phyloP scores from a whole-genome alignment of 1,284 basidiomycete species.

The Trametes polyzona region DNA sequence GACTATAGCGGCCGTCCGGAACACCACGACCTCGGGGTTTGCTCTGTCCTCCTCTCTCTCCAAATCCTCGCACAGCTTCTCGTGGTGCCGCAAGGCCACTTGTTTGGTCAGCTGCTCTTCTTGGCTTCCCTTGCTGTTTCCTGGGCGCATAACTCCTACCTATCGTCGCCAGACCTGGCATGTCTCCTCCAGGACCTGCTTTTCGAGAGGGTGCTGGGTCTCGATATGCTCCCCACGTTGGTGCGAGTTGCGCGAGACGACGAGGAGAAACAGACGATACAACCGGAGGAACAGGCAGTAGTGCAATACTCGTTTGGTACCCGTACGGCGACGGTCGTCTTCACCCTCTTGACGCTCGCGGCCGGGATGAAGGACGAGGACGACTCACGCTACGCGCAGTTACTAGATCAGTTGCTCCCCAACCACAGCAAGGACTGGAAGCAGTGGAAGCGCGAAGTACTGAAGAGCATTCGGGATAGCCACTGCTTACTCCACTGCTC shows the following conservation, averaged over 20 bases:
- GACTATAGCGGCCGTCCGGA: background rate
- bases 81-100: background rate
- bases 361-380: background rate
- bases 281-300: too few species aligned
- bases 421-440: background rate
- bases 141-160: conserved; percentile 15
- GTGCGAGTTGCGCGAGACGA: too few species aligned
- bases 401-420: background rate
- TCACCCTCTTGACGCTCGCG: background rate
- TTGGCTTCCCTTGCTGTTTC: conserved; percentile 8
- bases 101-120: conserved; percentile 11
- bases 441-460: background rate
- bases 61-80: conserved; percentile 2
- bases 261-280: background rate
- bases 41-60: background rate
- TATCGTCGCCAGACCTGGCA: conserved; percentile 10
- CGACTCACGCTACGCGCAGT: background rate
- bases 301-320: conserved; percentile 5
- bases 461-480: too few species aligned
- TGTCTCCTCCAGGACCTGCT: background rate
- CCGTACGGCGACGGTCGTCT: background rate
- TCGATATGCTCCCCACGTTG: too few species aligned
- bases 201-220: background rate
- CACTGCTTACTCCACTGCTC: too few species aligned
- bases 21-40: background rate